Evolutionary conservation across 1,284 basidiomycete species (phyloP).

Genomic region (Coniferiporia weirii): DNA sequence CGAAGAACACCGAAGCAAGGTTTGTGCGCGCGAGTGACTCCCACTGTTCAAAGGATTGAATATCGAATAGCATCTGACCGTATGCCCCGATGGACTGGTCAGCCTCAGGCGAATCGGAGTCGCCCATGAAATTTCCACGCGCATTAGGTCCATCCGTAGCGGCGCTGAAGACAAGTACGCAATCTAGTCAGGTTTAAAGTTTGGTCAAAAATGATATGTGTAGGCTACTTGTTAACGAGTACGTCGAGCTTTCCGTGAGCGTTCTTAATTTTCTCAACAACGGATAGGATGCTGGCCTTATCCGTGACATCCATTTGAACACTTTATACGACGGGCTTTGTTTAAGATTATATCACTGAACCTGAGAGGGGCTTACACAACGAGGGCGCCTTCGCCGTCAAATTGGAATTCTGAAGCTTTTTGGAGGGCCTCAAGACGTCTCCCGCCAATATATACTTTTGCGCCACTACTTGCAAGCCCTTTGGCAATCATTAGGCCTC

Average conservation of each 20-base stretch:
- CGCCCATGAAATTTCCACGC: conserved; percentile 14
- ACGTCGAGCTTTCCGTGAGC: conserved; percentile 30
- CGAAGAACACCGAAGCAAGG: conserved; percentile 29
- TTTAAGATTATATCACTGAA: neutral
- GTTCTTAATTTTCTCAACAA: conserved; percentile 24
- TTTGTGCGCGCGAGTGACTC: conserved; percentile 24
- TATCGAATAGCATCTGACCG: conserved; percentile 25
- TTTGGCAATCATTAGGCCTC: conserved; percentile 38
- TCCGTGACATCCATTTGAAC: conserved; percentile 26
- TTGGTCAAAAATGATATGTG: neutral
- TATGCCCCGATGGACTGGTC: conserved; percentile 19
- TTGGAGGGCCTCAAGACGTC: conserved; percentile 27
- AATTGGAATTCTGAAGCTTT: conserved; percentile 19
- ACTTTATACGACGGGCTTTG: neutral
- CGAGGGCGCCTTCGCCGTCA: conserved; percentile 1
- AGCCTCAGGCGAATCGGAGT: conserved; percentile 17
- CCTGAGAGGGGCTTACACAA: neutral
- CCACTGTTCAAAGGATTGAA: conserved; percentile 27
- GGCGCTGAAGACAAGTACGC: conserved; percentile 18
- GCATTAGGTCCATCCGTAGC: conserved; percentile 22
- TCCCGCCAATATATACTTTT: conserved; percentile 37
- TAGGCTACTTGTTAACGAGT: conserved; percentile 30
- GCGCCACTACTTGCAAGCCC: conserved; percentile 39
- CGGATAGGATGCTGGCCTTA: conserved; percentile 27
- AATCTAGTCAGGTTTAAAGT: neutral